phyloP scores from a whole-genome alignment of 2,329 filamentous ascomycete species.

The Aphanoascus verrucosus region DNA sequence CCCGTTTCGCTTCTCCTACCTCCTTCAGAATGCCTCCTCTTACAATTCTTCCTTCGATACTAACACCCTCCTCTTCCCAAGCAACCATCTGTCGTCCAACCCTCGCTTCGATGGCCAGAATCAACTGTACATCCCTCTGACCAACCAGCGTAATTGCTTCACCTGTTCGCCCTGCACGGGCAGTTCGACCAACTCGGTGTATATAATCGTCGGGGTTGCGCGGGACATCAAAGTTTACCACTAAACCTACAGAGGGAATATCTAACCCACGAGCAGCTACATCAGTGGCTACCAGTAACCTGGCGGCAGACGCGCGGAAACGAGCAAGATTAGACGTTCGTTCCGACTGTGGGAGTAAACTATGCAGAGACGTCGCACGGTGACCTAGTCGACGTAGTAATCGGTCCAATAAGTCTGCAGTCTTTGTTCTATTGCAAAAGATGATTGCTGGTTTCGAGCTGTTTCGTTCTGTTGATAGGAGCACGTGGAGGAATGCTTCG shows the following conservation, averaged over 20 bases:
- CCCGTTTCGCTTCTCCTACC: constrained; percentile 90
- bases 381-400: constrained; percentile 76
- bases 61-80: constrained; percentile 85
- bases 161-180: constrained; percentile 75
- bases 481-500: constrained; percentile 85
- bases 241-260: constrained; percentile 80
- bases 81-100: constrained; percentile 68
- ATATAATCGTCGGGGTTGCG: constrained; percentile 97
- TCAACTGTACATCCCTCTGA: constrained; percentile 80
- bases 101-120: constrained; percentile 79
- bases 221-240: constrained; percentile 92
- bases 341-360: constrained; percentile 71
- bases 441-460: constrained; percentile 69
- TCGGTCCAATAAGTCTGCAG: constrained; percentile 81
- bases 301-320: constrained; percentile 79
- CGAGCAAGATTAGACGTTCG: constrained; percentile 78
- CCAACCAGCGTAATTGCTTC: constrained; percentile 81
- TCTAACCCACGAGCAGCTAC: constrained; percentile 90
- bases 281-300: constrained; percentile 88
- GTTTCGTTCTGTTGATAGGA: constrained; percentile 71
- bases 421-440: constrained; percentile 86
- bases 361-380: constrained; percentile 84
- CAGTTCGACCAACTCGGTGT: constrained; percentile 89
- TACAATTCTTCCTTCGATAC: constrained; percentile 80
- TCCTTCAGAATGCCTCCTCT: constrained; percentile 68